Base-by-base conservation (phyloP, 768 basidiomycete genomes). In the Amanita rimosa region DNA sequence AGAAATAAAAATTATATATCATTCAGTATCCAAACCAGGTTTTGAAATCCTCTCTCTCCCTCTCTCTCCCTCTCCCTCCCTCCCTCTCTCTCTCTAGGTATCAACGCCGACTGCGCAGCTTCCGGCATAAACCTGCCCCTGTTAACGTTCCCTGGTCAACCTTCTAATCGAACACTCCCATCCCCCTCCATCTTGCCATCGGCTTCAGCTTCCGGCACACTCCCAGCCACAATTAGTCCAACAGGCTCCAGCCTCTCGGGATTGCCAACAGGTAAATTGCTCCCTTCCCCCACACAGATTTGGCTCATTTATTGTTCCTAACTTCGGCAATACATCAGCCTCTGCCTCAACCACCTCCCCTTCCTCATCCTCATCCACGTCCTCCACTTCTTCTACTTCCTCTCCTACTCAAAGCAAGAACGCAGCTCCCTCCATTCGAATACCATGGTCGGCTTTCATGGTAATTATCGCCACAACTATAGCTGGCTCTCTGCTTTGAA, bases 101-200 rank as follows among this genome's bases (percentile, higher is more conserved):
- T 58, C 9, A 26, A 51, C 19, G 31, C 36, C 9, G 49, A 46
- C 8, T 66, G 65, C 38, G 48, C 51, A 21, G 11, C 36, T 11
- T 36, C 42, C 19, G 61, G 61, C 11, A 33, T 59, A 47, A 21
- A 51, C 10, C 43, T 65, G n/a, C 57, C 61, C 0, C 50, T 46
- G 22, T 54, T 65, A 43, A 63, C 66, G 1, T 57, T 67, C 49
- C 66, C 66, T 3, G 64, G 64, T 19, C 61, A 65, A 58, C 54
- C 62, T 27, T 50, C 63, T 1, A 53, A 59, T 44, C 62, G 65
- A 39, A 55, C 60, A 6, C 53, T 64, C 1, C 51, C 63, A 8
- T 54, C 53, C 27, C 52, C 55, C 13, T 54, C 59, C n/a, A 40
- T 52, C 35, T 51, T 56, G 4, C 53, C 59, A 17, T 42, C 52